phyloP scores from a whole-genome alignment of 495 filamentous ascomycete genomes.

The Hypoxylon rickii region DNA sequence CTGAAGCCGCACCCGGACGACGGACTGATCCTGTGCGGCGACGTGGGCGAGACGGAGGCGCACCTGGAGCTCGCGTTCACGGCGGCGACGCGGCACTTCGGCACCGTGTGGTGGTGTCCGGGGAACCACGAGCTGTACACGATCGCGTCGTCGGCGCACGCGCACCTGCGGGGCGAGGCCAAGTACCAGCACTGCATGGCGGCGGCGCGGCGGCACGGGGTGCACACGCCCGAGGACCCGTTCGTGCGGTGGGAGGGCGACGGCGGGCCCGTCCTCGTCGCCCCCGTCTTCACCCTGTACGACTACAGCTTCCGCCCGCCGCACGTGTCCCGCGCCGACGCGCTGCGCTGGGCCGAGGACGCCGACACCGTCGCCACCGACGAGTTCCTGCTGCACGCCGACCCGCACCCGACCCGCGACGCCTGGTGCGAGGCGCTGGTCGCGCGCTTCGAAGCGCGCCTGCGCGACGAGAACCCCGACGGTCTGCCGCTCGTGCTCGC shows the following conservation, averaged over 20 bases:
- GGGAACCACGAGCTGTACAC: slow-evolving; percentile 46
- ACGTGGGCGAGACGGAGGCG: slow-evolving; percentile 39
- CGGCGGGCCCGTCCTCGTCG: slow-evolving; percentile 33
- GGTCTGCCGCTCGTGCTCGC: slow-evolving; percentile 26
- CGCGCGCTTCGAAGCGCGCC: slow-evolving; percentile 23
- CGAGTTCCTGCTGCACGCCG: slow-evolving; percentile 41
- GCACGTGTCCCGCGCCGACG: slow-evolving; percentile 31
- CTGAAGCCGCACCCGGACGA: slow-evolving; percentile 38
- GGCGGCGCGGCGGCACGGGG: slow-evolving; percentile 34
- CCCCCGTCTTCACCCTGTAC: slow-evolving; percentile 43
- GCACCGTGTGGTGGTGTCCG: slow-evolving; percentile 40
- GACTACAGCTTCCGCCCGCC: slow-evolving; percentile 43
- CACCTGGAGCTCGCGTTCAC: slow-evolving; percentile 38
- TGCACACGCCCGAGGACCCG: slow-evolving; percentile 41
- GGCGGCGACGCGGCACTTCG: slow-evolving; percentile 33
- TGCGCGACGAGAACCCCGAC: slow-evolving; percentile 18
- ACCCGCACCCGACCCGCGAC: slow-evolving; percentile 37
- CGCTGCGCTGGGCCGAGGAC: slow-evolving; percentile 41
- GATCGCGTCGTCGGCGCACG: slow-evolving; percentile 25
- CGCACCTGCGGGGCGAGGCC: slow-evolving; percentile 34
- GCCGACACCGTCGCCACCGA: slow-evolving; percentile 39
- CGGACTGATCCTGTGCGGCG: slow-evolving; percentile 41
- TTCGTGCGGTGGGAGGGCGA: slow-evolving; percentile 38
- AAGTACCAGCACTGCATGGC: slow-evolving; percentile 39
- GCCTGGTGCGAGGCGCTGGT: slow-evolving; percentile 37